Evolutionary conservation across 2,329 filamentous ascomycete genomes (phyloP), one percentile per base, ranked within the genome.

Genomic region (Aschersonia sp.): DNA sequence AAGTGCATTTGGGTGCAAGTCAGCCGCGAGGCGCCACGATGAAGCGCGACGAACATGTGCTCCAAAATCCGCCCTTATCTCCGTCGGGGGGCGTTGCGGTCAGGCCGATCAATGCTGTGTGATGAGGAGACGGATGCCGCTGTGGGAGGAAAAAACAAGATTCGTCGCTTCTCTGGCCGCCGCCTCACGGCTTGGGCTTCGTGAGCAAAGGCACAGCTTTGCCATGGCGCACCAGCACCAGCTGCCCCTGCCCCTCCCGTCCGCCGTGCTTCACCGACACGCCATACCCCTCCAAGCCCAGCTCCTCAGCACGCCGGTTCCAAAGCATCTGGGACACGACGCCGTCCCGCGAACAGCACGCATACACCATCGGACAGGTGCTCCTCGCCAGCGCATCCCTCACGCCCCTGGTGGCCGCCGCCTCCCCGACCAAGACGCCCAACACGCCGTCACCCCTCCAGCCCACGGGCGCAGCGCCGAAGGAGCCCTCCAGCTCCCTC

Each of bases 401-500:
- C 3, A 94, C 80, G 1, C 89, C 91, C 58, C 79, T 84, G 0
- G 89, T 94, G 32, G 88, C 84, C 47, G 79, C 71, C 51, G 74
- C 71, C 52, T 82, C 78, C 3, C 79, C 75, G 30, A 85, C 82
- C 47, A 96, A 64, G 12, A 95, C 58, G 0, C 80, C 89, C 35
- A 95, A 61, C 5, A 85, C 79, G 10, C 75, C 72, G 1, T 69
- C 61, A 0, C 75, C 77, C 47, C 79, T 71, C 85, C 85, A 94
- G 0, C 82, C 83, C 0, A 74, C 67, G 1, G 88, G 89, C 5
- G 85, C 84, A 9, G 80, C 81, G 1, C 73, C 72, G 58, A 92
- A 84, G 0, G 87, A 78, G 3, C 91, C 91, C 59, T 88, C 85
- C 3, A 91, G 72, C 65, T 91, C 85, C n/a, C 85, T 76, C 6